These are phyloP conservation scores for Pavlovales sp. DNA, from an alignment of 208 protist genomes.

Conservation along the genomic window DNA sequence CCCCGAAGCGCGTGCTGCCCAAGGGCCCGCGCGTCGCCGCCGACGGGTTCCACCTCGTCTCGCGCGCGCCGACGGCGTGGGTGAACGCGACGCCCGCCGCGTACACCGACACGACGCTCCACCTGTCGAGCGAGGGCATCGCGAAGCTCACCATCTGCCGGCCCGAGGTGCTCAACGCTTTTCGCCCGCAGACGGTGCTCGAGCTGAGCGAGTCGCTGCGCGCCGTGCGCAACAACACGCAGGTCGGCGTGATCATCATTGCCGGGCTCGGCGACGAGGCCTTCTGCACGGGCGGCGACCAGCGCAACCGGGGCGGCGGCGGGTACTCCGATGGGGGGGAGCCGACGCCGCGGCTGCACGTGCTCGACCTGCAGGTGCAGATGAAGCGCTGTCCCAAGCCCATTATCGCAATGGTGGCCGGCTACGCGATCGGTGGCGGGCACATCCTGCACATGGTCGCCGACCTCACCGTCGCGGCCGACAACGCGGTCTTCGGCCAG, in stretches of 20 bases:
- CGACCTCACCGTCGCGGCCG: constrained; percentile 30
- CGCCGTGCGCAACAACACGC: not conserved
- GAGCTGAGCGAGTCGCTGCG: not conserved
- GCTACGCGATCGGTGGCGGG: constrained; percentile 36
- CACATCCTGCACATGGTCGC: constrained; percentile 41
- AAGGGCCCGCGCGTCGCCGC: no score
- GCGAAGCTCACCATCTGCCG: constrained; percentile 42
- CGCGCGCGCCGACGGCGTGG: not conserved
- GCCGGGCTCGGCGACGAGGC: not conserved
- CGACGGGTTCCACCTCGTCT: not conserved
- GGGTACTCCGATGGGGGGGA: not conserved
- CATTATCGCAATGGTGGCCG: constrained; percentile 35
- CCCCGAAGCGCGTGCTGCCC: no score
- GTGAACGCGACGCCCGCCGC: not conserved
- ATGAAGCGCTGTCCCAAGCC: constrained; percentile 36
- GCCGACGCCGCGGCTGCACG: not conserved
- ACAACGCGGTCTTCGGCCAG: constrained; percentile 45
- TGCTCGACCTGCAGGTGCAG: constrained; percentile 18
- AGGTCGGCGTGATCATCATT: not conserved
- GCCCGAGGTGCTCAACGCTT: constrained; percentile 33
- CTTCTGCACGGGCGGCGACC: not conserved
- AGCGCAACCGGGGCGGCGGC: not conserved
- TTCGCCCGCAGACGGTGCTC: constrained; percentile 22
- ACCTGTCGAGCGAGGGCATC: not conserved
- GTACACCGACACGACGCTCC: not conserved